Percentiles rank a stretch among this genome's conserved stretches.
Conservation (phyloP, 2,329 filamentous ascomycete genomes). For the Talaromyces sp. region DNA sequence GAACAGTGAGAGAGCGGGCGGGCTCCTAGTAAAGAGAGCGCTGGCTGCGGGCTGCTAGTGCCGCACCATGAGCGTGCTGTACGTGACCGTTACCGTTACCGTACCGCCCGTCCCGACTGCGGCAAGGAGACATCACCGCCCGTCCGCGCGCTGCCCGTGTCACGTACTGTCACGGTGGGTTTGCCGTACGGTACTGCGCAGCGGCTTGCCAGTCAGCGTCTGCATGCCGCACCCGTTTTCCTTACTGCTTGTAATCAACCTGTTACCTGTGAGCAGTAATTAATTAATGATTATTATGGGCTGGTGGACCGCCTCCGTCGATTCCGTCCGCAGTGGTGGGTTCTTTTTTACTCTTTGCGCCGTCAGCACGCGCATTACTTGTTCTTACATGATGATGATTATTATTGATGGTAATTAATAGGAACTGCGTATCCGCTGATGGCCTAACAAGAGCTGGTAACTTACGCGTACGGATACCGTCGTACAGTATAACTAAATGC, state of each 20-base stretch:
- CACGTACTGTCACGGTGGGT: neutral
- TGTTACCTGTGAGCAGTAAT: neutral
- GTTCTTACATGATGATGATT: neutral
- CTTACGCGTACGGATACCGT: neutral
- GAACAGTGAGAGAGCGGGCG: conserved; percentile 19
- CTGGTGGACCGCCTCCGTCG: too few relatives aligned
- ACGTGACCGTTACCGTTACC: neutral
- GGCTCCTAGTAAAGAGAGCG: conserved; percentile 1
- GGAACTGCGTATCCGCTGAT: too few relatives aligned
- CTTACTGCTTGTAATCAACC: neutral
- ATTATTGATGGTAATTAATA: too few relatives aligned
- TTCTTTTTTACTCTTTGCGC: too few relatives aligned
- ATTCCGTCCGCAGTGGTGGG: neutral
- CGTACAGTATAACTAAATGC: neutral
- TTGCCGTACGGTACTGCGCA: neutral
- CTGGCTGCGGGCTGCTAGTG: neutral
- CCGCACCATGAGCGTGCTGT: neutral
- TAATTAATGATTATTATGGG: too few relatives aligned
- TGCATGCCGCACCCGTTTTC: neutral
- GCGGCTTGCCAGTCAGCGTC: too few relatives aligned
- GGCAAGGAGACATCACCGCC: neutral
- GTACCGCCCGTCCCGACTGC: neutral
- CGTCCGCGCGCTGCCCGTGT: neutral
- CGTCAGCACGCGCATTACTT: neutral
- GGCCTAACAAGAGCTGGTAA: too few relatives aligned